Conservation (phyloP, 2,329 filamentous ascomycete species). For the Tympanopsis confertula region DNA sequence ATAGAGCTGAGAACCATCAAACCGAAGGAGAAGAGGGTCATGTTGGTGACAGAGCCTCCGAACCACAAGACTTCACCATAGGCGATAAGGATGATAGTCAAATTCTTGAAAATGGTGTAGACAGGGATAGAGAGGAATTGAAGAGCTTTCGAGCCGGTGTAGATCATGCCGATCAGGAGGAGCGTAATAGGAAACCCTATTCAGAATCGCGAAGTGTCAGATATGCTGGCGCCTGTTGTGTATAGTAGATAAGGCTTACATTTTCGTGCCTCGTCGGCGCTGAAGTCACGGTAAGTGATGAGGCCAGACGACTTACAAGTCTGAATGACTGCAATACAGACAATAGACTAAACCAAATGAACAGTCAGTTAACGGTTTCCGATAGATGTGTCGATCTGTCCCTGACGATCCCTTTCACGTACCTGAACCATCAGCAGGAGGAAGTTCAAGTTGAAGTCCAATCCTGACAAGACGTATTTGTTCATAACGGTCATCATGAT, state of each 20-base stretch:
- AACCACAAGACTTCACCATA: slow-evolving; percentile 99
- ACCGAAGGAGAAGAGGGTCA: slow-evolving; percentile 85
- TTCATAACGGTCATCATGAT: slow-evolving; percentile 65
- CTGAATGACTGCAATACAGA: slow-evolving; percentile 55
- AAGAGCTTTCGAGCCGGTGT: slow-evolving; percentile 88
- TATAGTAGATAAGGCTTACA: slow-evolving; percentile 29
- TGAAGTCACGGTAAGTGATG: slow-evolving; percentile 59
- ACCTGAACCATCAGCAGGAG: slow-evolving; percentile 58
- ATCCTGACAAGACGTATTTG: slow-evolving; percentile 58
- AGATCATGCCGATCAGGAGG: slow-evolving; percentile 97
- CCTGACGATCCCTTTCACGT: slow-evolving; percentile 15
- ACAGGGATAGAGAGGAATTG: slow-evolving; percentile 95
- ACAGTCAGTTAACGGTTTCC: not conserved
- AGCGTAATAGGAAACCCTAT: slow-evolving; percentile 92
- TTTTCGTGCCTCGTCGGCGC: slow-evolving; percentile 54
- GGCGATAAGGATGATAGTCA: slow-evolving; percentile 96
- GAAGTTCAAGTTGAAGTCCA: slow-evolving; percentile 58
- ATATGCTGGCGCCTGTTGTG: no score
- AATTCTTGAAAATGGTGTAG: slow-evolving; percentile 99
- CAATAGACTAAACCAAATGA: slow-evolving; percentile 37
- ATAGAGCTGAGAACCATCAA: slow-evolving; percentile 93
- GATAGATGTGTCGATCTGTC: not conserved
- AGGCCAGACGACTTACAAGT: slow-evolving; percentile 47
- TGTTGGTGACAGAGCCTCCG: slow-evolving; percentile 76
- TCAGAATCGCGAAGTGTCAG: not conserved